Base-by-base conservation (phyloP, 495 filamentous ascomycete genomes). In the Aspergillus nidulans region DNA sequence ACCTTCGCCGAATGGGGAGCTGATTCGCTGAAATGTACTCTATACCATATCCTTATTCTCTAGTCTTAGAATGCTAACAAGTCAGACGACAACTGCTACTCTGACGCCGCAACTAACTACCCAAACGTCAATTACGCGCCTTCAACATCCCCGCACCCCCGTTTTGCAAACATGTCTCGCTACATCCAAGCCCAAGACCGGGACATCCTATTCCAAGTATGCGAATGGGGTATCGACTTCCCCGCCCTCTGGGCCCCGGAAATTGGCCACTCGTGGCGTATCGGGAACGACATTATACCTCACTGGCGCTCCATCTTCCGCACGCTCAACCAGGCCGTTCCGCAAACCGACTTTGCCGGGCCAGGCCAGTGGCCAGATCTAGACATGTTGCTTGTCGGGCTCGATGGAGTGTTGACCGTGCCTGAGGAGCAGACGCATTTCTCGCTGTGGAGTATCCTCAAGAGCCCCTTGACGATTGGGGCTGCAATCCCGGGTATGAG, bases 391-490 rank as follows among this genome's bases (percentile, higher is more conserved):
- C 72, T 78, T 49, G 64, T 79, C 8, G 76, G 77, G 0, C 76
- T 72, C 16, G 55, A 68, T 6, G 49, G 24, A 1, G 43, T 70
- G 2, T 57, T 77, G 10, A 72, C 67, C 1, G 50, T 59, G 0
- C 51, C 66, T 0, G 74, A 81, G 56, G 74, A 80, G 23, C 69
- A 74, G 36, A 74, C 77, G 0, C 82, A 84, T 62, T 82, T 85
- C 54, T 73, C 74, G 1, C 61, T 85, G 41, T 85, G 81, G 81
- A 78, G 77, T 41, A 78, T 81, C 24, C 60, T 77, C 50, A 84
- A 84, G 61, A 80, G 76, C 13, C 78, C 81, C 0, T 67, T 85
- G 6, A 64, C 76, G 19, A 79, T 85, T 34, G 79, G 80, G 1
- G 78, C 67, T 1, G 61, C 59, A 0, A 21, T 26, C 12, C 66